Conservation (phyloP, 2,329 filamentous ascomycete species). For the Botryotinia convoluta region DNA sequence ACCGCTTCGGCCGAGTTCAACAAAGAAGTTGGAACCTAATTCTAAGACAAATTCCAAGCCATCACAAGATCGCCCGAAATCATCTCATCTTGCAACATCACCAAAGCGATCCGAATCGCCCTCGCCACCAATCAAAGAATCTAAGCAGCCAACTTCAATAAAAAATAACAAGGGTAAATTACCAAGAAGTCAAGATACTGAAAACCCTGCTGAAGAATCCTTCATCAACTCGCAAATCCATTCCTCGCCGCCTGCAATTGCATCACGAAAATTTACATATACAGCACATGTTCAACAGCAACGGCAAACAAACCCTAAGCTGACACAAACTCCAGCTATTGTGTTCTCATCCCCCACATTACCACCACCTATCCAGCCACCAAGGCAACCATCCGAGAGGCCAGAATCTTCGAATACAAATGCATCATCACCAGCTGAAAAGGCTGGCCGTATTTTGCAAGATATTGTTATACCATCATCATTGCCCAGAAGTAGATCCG, state of each 20-base stretch:
- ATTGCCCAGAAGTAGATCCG: constrained; percentile 35
- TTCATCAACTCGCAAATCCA: constrained; percentile 31
- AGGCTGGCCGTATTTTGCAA: constrained; percentile 38
- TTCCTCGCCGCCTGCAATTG: constrained; percentile 37
- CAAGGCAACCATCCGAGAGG: constrained; percentile 22
- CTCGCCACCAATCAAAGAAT: constrained; percentile 28
- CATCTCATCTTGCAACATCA: constrained; percentile 25
- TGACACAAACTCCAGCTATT: constrained; percentile 36
- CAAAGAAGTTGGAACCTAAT: background rate
- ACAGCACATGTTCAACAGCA: constrained; percentile 35
- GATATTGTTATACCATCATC: constrained; percentile 36
- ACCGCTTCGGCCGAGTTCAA: constrained; percentile 11
- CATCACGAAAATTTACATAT: constrained; percentile 34
- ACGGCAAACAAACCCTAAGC: constrained; percentile 28
- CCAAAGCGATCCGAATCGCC: constrained; percentile 37
- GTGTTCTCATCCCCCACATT: constrained; percentile 38
- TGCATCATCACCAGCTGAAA: constrained; percentile 34
- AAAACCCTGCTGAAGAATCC: constrained; percentile 23
- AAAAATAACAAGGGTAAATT: background rate
- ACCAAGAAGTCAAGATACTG: background rate
- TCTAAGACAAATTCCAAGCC: background rate
- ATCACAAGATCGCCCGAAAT: constrained; percentile 7
- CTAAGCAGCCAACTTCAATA: constrained; percentile 4
- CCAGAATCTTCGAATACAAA: constrained; percentile 14
- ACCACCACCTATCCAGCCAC: constrained; percentile 32